Evolutionary conservation across 148 eudicot species (phyloP).

Genomic region (Agrostemma githago): DNA sequence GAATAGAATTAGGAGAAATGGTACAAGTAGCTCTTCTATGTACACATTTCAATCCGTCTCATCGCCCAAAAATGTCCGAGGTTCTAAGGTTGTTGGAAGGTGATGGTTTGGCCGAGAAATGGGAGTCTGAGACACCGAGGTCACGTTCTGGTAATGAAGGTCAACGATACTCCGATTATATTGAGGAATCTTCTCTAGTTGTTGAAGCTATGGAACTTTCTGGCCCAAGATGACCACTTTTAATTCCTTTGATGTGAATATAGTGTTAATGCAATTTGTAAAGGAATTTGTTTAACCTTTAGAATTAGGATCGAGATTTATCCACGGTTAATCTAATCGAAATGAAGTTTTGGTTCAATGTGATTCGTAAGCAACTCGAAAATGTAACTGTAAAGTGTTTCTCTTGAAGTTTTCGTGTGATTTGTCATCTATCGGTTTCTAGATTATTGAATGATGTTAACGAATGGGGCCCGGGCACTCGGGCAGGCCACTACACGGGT

Average conservation of each 20-base stretch:
- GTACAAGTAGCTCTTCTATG: constrained; percentile 81
- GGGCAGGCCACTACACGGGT: no score
- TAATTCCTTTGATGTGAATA: constrained; percentile 19
- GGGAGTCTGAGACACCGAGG: constrained; percentile 86
- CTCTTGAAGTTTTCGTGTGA: no score
- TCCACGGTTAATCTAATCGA: not conserved
- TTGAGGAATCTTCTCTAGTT: constrained; percentile 82
- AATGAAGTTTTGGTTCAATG: constrained; percentile 22
- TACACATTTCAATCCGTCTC: constrained; percentile 71
- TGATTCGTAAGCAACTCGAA: constrained; percentile 9
- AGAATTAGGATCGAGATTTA: constrained; percentile 16
- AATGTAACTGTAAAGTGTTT: constrained; percentile 18
- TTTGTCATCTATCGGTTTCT: no score
- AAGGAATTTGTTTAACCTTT: constrained; percentile 21
- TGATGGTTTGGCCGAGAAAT: constrained; percentile 75
- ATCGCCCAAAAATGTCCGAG: constrained; percentile 90
- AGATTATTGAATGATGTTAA: no score
- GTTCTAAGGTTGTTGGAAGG: constrained; percentile 86
- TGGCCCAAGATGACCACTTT: constrained; percentile 57
- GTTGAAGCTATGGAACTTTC: constrained; percentile 94
- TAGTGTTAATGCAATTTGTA: constrained; percentile 24
- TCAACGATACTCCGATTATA: constrained; percentile 67
- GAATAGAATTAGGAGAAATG: constrained; percentile 73
- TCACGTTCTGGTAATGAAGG: constrained; percentile 54
- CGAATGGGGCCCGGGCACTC: no score